Base-by-base conservation (phyloP, 2,329 filamentous ascomycete genomes). In the Seiridium unicorne region DNA sequence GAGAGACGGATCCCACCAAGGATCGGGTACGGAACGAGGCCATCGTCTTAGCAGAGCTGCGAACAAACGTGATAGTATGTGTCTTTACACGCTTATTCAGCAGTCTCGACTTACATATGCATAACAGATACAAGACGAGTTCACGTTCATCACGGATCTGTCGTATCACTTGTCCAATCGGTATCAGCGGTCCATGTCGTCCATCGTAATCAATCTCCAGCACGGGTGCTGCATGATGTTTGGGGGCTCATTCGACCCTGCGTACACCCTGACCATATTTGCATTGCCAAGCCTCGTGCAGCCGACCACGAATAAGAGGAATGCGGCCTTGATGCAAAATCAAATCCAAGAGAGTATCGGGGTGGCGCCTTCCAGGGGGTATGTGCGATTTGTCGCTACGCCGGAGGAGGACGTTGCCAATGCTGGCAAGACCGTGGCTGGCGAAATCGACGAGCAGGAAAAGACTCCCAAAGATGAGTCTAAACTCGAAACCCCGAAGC, bases 291-390 rank as follows among this genome's bases (percentile, higher is more conserved):
- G 81, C 9, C 83, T 91, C 64, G 77, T 95, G 60, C 87, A 89
- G 62, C 85, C 90, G 0, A 84, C 87, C 3, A 91, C 86, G 57
- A 97, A 97, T 76, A 90, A 90, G 72, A 86, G 92, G 63, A 95
- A 94, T 72, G 87, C 91, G 1, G 81, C 83, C n/a, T 76, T 96
- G 18, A 84, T 96, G 3, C 91, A 95, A 70, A 81, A 80, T n/a
- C 89, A 90, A 71, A 83, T 97, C 73, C 81, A 87, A 11, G 89
- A 92, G 32, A 81, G 87, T 0, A 79, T 96, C 0, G 84, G 85
- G 2, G 90, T 96, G 3, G 68, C 80, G 0, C 74, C 87, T 0
- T 79, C 84, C 1, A 84, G 91, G 44, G 92, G 93, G 1, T 81
- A 93, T 40, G 76, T 97, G 59, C 86, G 88, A 40, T 97, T 94